Percentiles rank a stretch among this genome's conserved stretches.
Evolutionary conservation across 768 basidiomycete species (phyloP).

Genomic region (Tubosaeta sp.): DNA sequence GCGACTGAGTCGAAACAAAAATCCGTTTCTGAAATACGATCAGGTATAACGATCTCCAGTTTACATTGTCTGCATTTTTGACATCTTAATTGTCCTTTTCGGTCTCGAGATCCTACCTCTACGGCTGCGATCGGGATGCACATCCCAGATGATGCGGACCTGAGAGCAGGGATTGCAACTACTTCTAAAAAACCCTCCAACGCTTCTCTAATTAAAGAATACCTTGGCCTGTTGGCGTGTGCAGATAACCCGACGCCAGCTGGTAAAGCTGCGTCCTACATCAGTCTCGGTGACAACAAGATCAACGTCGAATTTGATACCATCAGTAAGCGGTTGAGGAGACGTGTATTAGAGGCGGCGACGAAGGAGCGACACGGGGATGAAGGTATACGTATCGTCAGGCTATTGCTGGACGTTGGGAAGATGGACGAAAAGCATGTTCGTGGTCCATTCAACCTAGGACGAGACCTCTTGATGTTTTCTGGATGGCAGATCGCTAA

Average conservation of each 20-base stretch:
- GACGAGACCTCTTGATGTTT: neutral
- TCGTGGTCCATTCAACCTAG: slow-evolving; percentile 14
- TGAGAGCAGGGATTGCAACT: slow-evolving; percentile 61
- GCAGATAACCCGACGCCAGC: slow-evolving; percentile 79
- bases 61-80: neutral
- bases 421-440: slow-evolving; percentile 97
- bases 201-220: slow-evolving; percentile 67
- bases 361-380: slow-evolving; percentile 80
- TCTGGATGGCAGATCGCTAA: slow-evolving; percentile 74
- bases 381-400: slow-evolving; percentile 77
- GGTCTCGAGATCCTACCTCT: slow-evolving; percentile 55
- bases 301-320: slow-evolving; percentile 79
- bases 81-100: neutral
- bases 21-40: slow-evolving; percentile 55
- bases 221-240: slow-evolving; percentile 72
- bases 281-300: slow-evolving; percentile 67
- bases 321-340: slow-evolving; percentile 61
- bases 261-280: slow-evolving; percentile 65
- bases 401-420: slow-evolving; percentile 72
- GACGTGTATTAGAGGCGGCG: slow-evolving; percentile 70
- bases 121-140: slow-evolving; percentile 60
- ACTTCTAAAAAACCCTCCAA: slow-evolving; percentile 51
- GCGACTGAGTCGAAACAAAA: slow-evolving; percentile 63
- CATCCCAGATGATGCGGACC: slow-evolving; percentile 55
- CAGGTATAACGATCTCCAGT: slow-evolving; percentile 43